Base-by-base conservation (phyloP, 805 yeast species). In the Groenewaldozyma tartarivorans region DNA sequence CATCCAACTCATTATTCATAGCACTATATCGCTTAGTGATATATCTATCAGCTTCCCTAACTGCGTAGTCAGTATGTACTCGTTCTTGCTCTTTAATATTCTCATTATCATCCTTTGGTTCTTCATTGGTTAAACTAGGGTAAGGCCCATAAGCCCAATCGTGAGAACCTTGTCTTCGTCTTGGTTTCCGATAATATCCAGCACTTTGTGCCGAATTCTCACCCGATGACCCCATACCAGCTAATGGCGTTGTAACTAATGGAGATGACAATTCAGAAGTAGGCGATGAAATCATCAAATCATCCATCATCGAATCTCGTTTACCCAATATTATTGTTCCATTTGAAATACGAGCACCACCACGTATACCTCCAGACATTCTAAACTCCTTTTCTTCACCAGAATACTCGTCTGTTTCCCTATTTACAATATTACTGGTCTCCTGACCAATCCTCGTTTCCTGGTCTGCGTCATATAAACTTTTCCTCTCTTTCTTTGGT, bases 41-140 rank as follows among this genome's bases (percentile, higher is more conserved):
- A 43, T 74, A 74, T 24, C 66, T 48, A 53, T 78, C 84, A 1
- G 75, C 78, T 52, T 78, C 84, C 44, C 84, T 61, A 1, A 71
- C 70, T 0, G 79, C 70, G 55, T 77, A 77, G 53, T 78, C 79
- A 7, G 58, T 67, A 26, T 47, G 52, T 35, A 41, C 51, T 24
- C 29, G 7, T 13, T 24, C 13, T 24, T 7, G 13, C 7, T 7
- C 29, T 24, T 7, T 13, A 24, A 24, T 24, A 7, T 24, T 24
- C 13, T 24, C 29, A 18, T 36, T 29, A 20, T 22, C 30, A 16
- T 15, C 4, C 22, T 29, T 24, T 9, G 30, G 11, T 5, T n/a
- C 19, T n/a, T 32, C 36, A 13, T 3, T 36, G 20, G 20, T 18
- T 3, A 15, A 21, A 5, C 11, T 16, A 9, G 34, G 15, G 18